Percentiles rank a stretch among this genome's conserved stretches.
Conservation (phyloP, 148 eudicot genomes). For the Talinum fruticosum region DNA sequence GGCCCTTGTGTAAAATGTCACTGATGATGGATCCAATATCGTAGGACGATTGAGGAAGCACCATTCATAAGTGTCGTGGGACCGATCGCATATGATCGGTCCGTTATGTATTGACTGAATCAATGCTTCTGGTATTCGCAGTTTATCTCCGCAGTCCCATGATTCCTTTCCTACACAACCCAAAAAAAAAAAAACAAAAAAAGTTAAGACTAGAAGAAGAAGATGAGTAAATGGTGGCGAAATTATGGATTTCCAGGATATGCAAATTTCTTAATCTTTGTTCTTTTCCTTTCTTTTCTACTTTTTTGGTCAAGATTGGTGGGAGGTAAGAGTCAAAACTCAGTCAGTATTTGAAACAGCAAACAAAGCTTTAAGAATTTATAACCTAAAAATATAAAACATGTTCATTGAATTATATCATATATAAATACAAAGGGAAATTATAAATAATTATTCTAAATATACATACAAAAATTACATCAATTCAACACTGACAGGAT, state of each 20-base stretch:
- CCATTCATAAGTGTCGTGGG: conserved; percentile 41
- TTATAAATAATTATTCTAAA: too few species aligned
- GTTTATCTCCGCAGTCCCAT: background rate
- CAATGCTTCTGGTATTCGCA: conserved; percentile 8
- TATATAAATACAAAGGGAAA: too few species aligned
- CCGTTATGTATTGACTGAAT: conserved; percentile 20
- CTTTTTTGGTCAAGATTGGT: conserved; percentile 12
- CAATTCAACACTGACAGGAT: too few species aligned
- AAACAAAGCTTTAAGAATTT: too few species aligned
- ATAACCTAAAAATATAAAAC: too few species aligned
- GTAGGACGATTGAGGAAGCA: conserved; percentile 46
- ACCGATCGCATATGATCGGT: conserved; percentile 42
- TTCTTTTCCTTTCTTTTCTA: background rate
- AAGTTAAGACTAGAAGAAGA: too few species aligned
- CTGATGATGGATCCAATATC: conserved; percentile 28
- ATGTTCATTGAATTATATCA: background rate
- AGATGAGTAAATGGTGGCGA: conserved; percentile 4
- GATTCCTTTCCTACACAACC: conserved; percentile 3
- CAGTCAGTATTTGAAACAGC: background rate
- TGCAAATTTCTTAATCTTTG: background rate
- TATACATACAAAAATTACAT: too few species aligned
- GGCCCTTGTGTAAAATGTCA: conserved; percentile 33
- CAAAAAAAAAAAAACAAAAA: background rate
- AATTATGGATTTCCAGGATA: background rate
- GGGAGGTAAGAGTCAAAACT: background rate